Conservation (phyloP, 2,329 filamentous ascomycete species). For the Metarhizium rileyi region DNA sequence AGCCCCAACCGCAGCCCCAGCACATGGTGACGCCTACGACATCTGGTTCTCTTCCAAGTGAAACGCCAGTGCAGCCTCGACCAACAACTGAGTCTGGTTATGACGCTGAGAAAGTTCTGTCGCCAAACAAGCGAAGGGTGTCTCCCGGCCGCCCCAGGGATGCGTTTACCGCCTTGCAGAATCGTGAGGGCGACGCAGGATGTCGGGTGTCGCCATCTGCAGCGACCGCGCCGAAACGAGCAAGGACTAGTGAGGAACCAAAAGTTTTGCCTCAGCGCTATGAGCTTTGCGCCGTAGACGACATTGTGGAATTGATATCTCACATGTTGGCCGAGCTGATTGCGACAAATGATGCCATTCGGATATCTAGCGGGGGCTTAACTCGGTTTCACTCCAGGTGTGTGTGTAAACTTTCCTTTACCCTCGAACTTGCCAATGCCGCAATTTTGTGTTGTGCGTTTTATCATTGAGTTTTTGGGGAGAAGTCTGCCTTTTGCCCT, state of each 20-base stretch:
- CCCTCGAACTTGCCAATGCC: not conserved
- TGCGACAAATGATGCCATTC: constrained; percentile 84
- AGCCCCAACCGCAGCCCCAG: not conserved
- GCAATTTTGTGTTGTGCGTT: not conserved
- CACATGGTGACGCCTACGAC: not conserved
- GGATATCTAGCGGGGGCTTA: constrained; percentile 61
- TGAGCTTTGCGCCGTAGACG: constrained; percentile 70
- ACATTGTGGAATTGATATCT: constrained; percentile 82
- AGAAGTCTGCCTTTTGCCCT: not conserved
- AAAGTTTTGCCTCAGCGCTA: constrained; percentile 64
- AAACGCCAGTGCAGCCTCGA: not conserved
- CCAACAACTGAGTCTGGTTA: not conserved
- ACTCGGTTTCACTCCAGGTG: constrained; percentile 94
- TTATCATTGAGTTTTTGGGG: too few relatives aligned
- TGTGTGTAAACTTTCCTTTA: too few relatives aligned
- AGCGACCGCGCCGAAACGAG: constrained; percentile 36
- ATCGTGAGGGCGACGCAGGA: not conserved
- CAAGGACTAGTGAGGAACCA: constrained; percentile 38
- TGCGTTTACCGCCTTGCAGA: not conserved
- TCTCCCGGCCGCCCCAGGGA: constrained; percentile 11
- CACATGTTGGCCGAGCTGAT: constrained; percentile 96
- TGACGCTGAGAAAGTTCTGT: constrained; percentile 9
- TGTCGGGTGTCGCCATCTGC: not conserved
- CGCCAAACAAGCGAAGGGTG: constrained; percentile 24
- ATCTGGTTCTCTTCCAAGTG: not conserved